Evolutionary conservation across 202 grass and related monocot genomes (phyloP).

Genomic region (Zizania palustris): DNA sequence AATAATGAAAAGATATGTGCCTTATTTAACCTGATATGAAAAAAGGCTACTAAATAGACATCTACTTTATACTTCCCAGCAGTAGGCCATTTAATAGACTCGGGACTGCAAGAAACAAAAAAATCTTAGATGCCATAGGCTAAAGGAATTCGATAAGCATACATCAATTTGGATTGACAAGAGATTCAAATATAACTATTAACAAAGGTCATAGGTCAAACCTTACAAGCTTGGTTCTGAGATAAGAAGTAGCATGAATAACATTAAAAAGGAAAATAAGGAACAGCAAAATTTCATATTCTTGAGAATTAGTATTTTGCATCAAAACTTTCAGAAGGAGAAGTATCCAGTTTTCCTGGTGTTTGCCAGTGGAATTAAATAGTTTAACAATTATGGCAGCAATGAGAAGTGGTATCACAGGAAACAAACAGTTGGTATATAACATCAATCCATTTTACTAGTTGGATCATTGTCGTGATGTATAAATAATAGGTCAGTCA

Average conservation of each 20-base stretch:
- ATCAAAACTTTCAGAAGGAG: background rate
- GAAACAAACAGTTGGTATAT: background rate
- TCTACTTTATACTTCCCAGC: slow-evolving; percentile 96
- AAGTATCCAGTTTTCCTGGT: background rate
- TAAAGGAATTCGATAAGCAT: slow-evolving; percentile 14
- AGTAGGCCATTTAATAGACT: slow-evolving; percentile 76
- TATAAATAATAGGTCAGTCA: background rate
- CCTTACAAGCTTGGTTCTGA: background rate
- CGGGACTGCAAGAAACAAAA: slow-evolving; percentile 57
- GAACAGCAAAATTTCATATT: background rate
- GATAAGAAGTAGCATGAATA: background rate
- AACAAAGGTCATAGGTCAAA: background rate
- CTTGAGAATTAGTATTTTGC: slow-evolving; percentile 6
- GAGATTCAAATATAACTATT: background rate
- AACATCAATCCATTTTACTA: background rate
- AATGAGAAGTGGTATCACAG: background rate
- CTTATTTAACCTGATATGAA: slow-evolving; percentile 72
- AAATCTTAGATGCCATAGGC: background rate
- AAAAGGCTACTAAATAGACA: slow-evolving; percentile 30
- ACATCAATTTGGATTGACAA: background rate
- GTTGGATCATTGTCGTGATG: background rate
- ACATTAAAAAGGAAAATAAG: slow-evolving; percentile 1
- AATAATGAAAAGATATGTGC: slow-evolving; percentile 79
- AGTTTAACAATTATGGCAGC: background rate
- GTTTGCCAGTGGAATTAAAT: background rate